Conservation (phyloP, 208 protist species). For the Leishmania lainsoni region DNA sequence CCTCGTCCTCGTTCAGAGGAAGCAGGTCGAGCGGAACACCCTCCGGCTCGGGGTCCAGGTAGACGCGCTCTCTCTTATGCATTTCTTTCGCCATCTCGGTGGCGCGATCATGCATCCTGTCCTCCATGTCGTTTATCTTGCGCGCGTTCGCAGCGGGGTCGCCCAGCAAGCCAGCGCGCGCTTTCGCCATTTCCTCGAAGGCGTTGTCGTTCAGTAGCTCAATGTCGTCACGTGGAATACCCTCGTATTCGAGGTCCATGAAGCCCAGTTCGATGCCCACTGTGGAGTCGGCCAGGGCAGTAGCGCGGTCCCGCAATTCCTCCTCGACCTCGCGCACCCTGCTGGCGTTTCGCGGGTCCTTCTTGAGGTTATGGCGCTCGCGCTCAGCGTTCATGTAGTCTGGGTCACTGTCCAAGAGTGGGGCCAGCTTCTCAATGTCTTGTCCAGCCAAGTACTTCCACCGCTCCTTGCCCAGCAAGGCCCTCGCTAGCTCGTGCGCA, state of each 20-base stretch:
- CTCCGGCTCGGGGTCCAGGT: constrained; percentile 66
- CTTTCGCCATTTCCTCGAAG: constrained; percentile 52
- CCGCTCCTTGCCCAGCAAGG: constrained; percentile 59
- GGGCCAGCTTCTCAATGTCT: constrained; percentile 51
- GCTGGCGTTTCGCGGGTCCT: constrained; percentile 58
- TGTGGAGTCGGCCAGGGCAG: constrained; percentile 39
- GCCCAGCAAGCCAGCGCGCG: constrained; percentile 41
- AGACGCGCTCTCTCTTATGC: constrained; percentile 56
- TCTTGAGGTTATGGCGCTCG: constrained; percentile 59
- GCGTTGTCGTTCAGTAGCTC: constrained; percentile 50
- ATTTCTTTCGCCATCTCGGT: constrained; percentile 54
- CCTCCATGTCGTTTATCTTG: constrained; percentile 69
- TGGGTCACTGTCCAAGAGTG: constrained; percentile 45
- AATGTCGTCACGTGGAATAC: constrained; percentile 65
- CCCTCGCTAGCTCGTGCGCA: constrained; percentile 52
- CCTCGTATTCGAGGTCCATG: constrained; percentile 70
- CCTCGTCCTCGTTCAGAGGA: constrained; percentile 65
- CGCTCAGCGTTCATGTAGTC: constrained; percentile 54
- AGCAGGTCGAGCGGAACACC: constrained; percentile 64
- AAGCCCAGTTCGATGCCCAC: constrained; percentile 47
- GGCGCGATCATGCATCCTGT: constrained; percentile 67
- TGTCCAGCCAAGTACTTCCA: constrained; percentile 51
- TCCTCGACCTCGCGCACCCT: constrained; percentile 57
- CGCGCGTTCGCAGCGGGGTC: constrained; percentile 60
- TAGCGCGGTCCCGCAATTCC: constrained; percentile 36